These are phyloP conservation scores for Lophiotrema nucula DNA, from an alignment of 495 filamentous ascomycete genomes.

Conservation along the genomic window DNA sequence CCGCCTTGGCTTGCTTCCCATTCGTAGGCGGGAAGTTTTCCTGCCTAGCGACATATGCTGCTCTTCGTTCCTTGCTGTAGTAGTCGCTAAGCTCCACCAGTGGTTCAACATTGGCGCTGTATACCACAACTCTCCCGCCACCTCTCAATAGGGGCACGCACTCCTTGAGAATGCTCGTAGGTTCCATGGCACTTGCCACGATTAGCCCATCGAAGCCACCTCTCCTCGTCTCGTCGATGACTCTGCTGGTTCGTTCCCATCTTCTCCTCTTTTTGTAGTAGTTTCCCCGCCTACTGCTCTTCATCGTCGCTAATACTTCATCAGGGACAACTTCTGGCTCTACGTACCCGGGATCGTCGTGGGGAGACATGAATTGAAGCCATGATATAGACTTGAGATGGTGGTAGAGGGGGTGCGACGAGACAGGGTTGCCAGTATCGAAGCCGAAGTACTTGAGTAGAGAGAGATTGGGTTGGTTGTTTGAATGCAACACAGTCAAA, in stretches of 20 bases:
- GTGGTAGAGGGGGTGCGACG: conserved; percentile 73
- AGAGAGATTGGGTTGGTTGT: conserved; percentile 83
- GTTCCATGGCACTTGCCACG: conserved; percentile 76
- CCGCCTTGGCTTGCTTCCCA: conserved; percentile 23
- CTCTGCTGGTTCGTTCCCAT: conserved; percentile 63
- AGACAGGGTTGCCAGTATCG: conserved; percentile 64
- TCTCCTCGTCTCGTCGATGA: conserved; percentile 68
- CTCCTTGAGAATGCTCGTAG: conserved; percentile 68
- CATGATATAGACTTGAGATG: conserved; percentile 83
- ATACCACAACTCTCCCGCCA: conserved; percentile 80
- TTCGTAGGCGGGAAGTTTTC: background rate
- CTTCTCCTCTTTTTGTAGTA: conserved; percentile 84
- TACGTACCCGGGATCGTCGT: conserved; percentile 66
- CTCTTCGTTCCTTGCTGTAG: conserved; percentile 72
- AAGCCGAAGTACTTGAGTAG: conserved; percentile 85
- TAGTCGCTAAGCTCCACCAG: conserved; percentile 71
- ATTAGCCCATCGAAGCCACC: conserved; percentile 83
- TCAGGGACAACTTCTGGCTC: conserved; percentile 55
- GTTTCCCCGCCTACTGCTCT: conserved; percentile 71
- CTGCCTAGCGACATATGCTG: conserved; percentile 59
- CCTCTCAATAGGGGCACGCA: conserved; percentile 76
- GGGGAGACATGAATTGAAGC: conserved; percentile 81
- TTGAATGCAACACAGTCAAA: conserved; percentile 82
- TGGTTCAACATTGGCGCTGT: conserved; percentile 74
- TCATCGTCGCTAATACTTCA: conserved; percentile 60